Conservation (phyloP, 352 stramenopile genomes). For the Pilasporangium apinafurcum region DNA sequence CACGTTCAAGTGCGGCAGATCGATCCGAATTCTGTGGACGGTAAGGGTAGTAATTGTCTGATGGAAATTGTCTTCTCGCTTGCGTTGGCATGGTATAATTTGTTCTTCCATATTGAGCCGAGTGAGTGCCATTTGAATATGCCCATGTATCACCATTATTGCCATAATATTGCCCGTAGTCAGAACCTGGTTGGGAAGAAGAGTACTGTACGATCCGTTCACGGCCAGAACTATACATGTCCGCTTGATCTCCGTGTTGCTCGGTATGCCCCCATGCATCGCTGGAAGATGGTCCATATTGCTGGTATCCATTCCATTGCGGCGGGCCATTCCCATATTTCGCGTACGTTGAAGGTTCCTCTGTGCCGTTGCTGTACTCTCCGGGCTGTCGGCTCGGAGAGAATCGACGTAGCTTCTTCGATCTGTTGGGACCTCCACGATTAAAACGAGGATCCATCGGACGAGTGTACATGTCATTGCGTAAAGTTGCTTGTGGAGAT, state of each 20-base stretch:
- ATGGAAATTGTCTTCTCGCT: too few species aligned
- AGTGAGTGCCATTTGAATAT: neutral
- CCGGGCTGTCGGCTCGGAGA: slow-evolving; percentile 3
- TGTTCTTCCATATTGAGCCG: too few species aligned
- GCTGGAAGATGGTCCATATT: slow-evolving; percentile 1
- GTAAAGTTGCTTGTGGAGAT: slow-evolving; percentile 7
- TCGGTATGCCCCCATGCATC: slow-evolving; percentile 1
- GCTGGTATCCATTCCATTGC: slow-evolving; percentile 14
- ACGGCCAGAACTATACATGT: neutral
- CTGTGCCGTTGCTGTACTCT: slow-evolving; percentile 13
- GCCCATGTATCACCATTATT: neutral
- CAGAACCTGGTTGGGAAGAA: neutral
- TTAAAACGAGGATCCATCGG: slow-evolving; percentile 17
- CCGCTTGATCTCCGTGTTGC: neutral
- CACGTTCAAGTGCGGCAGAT: too few species aligned
- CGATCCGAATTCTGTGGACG: too few species aligned
- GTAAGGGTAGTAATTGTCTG: too few species aligned
- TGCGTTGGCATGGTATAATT: too few species aligned
- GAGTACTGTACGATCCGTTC: slow-evolving; percentile 12
- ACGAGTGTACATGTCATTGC: slow-evolving; percentile 4
- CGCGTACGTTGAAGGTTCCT: slow-evolving; percentile 15
- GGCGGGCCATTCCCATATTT: slow-evolving; percentile 8
- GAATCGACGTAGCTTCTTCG: slow-evolving; percentile 8
- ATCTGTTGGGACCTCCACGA: neutral
- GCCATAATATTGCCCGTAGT: slow-evolving; percentile 1